Percentiles rank a stretch among this genome's conserved stretches.
Conservation (phyloP, 345 rosid species). For the Cardamine chenopodiifolia region DNA sequence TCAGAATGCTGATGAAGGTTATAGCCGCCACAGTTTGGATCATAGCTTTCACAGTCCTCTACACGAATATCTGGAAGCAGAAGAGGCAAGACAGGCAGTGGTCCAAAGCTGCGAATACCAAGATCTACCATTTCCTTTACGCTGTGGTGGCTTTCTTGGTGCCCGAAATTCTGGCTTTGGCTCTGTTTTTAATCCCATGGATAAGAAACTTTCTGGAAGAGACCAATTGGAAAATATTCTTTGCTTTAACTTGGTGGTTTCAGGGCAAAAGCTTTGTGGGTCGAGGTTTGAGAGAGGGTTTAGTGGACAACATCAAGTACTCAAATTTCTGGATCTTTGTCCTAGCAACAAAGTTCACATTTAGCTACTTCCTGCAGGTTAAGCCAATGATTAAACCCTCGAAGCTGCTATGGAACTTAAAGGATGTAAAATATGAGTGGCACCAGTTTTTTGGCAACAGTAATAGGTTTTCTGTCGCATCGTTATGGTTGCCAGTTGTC, state of each 20-base stretch:
- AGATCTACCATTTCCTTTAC: slow-evolving; percentile 63
- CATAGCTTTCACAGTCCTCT: slow-evolving; percentile 61
- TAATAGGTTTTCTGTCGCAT: slow-evolving; percentile 73
- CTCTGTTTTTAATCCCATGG: slow-evolving; percentile 82
- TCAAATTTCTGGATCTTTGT: slow-evolving; percentile 78
- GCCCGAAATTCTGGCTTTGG: slow-evolving; percentile 84
- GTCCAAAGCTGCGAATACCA: slow-evolving; percentile 51
- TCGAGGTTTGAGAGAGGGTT: slow-evolving; percentile 86
- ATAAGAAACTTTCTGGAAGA: slow-evolving; percentile 87
- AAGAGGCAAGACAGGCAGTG: slow-evolving; percentile 58
- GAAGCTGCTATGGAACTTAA: slow-evolving; percentile 50
- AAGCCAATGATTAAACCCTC: slow-evolving; percentile 84
- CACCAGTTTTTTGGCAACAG: slow-evolving; percentile 57
- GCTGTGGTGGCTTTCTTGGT: slow-evolving; percentile 62
- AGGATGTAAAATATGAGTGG: slow-evolving; percentile 64
- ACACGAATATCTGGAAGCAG: slow-evolving; percentile 74
- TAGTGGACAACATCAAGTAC: slow-evolving; percentile 77
- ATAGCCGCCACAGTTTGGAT: slow-evolving; percentile 77
- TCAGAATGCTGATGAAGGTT: slow-evolving; percentile 80
- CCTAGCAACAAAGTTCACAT: slow-evolving; percentile 73
- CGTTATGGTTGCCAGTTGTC: slow-evolving; percentile 85
- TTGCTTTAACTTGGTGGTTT: slow-evolving; percentile 77
- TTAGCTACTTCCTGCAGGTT: slow-evolving; percentile 87
- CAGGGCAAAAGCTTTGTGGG: slow-evolving; percentile 78
- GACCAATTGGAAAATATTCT: slow-evolving; percentile 81